These are phyloP conservation scores for Gynostemma pentaphyllum DNA, from an alignment of 306 rosid species.

Conservation along the genomic window DNA sequence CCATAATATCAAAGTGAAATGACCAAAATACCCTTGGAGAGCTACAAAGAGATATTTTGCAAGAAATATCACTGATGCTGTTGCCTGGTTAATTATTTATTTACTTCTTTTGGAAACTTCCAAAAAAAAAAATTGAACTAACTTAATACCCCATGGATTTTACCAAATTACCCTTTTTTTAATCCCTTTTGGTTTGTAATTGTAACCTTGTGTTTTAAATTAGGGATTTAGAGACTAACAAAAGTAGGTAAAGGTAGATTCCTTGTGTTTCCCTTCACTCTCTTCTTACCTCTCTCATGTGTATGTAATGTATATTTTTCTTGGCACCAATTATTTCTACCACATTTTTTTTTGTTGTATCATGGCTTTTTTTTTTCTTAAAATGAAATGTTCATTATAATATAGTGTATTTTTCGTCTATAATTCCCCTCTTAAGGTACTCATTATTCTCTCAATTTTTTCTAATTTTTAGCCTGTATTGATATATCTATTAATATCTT, in stretches of 20 bases:
- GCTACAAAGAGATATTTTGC: conserved; percentile 17
- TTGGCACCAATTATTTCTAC: conserved; percentile 18
- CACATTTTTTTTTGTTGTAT: conserved; percentile 24
- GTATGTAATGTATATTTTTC: conserved; percentile 33
- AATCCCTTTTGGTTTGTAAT: conserved; percentile 26
- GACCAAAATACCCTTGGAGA: conserved; percentile 24
- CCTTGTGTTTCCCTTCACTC: conserved; percentile 25
- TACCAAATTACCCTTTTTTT: background rate
- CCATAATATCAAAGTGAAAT: conserved; percentile 7
- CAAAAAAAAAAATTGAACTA: background rate
- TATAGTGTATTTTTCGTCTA: background rate
- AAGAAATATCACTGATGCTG: conserved; percentile 4
- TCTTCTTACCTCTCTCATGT: conserved; percentile 4
- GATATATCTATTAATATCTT: background rate
- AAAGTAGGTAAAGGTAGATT: conserved; percentile 21
- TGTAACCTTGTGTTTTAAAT: conserved; percentile 27
- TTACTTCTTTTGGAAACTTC: background rate
- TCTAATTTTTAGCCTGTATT: background rate
- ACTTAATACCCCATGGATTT: background rate
- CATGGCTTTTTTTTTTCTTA: background rate
- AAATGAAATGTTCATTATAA: background rate
- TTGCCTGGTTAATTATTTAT: background rate
- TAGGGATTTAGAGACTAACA: conserved; percentile 58
- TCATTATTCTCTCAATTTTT: background rate
- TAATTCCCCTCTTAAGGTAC: background rate